Evolutionary conservation across 2,329 filamentous ascomycete species (phyloP), one percentile per base, ranked within the genome.

Genomic region (Pseudocercospora eumusae): DNA sequence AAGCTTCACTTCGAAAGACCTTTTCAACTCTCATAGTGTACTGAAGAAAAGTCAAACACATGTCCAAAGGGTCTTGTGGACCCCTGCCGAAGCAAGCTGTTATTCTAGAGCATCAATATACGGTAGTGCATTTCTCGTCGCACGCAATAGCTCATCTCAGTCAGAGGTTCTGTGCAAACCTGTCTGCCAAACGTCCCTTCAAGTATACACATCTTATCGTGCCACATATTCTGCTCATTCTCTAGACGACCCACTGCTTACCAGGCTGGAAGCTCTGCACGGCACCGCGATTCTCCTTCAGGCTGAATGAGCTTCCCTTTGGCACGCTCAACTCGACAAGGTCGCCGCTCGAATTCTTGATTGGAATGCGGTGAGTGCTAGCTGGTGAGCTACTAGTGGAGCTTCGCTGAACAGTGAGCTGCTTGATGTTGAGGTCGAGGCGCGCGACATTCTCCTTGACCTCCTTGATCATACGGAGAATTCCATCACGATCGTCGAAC

Each of bases 401-500:
- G 31, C 56, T 52, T 5, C 42, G 49, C 54, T 68, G 65, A 23
- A 58, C n/a, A 11, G 69, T 68, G 33, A 72, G 64, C 28, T 55
- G 56, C 10, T 68, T 66, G 7, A 71, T 58, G 27, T 68, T 65
- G n/a, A 61, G 62, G 4, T 53, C 55, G 10, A 70, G 47, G 15
- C 64, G 61, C 11, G 42, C 44, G 52, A 68, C 58, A 27, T 57
- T 59, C 9, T 56, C 52, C 25, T 64, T 61, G 56, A 58, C 49
- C 6, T 66, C 62, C 11, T 60, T 40, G 45, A 70, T 50, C 45
- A 64, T 55, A 4, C 28, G 47, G 36, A 67, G 18, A 40, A 69
- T 62, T 15, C 62, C 65, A 40, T 70, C 69, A 25, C 65, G 60
- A 47, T 70, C 66, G 21, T 64, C 59, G 62, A 68, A 70, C 20